Percentiles rank a stretch among this genome's conserved stretches.
Evolutionary conservation across 352 stramenopile species (phyloP).

Genomic region (Globisporangium yorkense): DNA sequence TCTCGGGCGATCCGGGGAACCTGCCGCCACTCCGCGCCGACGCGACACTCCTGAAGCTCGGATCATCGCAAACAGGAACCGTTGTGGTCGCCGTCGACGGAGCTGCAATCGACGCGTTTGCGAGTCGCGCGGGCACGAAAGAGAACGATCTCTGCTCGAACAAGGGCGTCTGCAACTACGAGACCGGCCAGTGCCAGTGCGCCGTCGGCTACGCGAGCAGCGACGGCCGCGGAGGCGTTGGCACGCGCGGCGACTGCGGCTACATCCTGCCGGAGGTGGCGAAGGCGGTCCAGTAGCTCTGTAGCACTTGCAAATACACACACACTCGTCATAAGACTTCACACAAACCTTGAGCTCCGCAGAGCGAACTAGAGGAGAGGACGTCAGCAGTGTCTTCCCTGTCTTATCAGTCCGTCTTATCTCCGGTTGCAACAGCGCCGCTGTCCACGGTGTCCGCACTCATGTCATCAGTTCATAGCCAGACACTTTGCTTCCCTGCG

Average conservation of each 20-base stretch:
- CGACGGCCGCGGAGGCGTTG: slow-evolving; percentile 49
- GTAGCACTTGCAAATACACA: neutral
- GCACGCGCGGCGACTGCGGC: slow-evolving; percentile 62
- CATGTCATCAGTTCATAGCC: too few relatives aligned
- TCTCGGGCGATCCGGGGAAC: slow-evolving; percentile 41
- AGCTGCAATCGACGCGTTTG: slow-evolving; percentile 23
- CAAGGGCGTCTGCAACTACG: slow-evolving; percentile 79
- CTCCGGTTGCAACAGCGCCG: too few relatives aligned
- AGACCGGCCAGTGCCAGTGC: slow-evolving; percentile 44
- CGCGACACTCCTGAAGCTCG: slow-evolving; percentile 20
- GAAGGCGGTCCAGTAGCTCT: neutral
- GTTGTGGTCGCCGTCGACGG: slow-evolving; percentile 37
- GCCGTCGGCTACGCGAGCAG: slow-evolving; percentile 45
- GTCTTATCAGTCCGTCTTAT: too few relatives aligned
- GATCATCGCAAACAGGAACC: slow-evolving; percentile 9
- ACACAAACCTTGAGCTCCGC: too few relatives aligned
- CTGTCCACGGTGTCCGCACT: too few relatives aligned
- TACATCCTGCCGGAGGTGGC: slow-evolving; percentile 11
- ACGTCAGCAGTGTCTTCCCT: too few relatives aligned
- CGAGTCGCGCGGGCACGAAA: slow-evolving; percentile 77
- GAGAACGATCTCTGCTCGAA: slow-evolving; percentile 87
- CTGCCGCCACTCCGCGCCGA: slow-evolving; percentile 39
- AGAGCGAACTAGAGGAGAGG: too few relatives aligned
- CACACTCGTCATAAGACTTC: too few relatives aligned
- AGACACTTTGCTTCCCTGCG: too few relatives aligned